Evolutionary conservation across 1,284 basidiomycete species (phyloP), one percentile per base, ranked within the genome.

Genomic region (Moesziomyces parantarcticus): DNA sequence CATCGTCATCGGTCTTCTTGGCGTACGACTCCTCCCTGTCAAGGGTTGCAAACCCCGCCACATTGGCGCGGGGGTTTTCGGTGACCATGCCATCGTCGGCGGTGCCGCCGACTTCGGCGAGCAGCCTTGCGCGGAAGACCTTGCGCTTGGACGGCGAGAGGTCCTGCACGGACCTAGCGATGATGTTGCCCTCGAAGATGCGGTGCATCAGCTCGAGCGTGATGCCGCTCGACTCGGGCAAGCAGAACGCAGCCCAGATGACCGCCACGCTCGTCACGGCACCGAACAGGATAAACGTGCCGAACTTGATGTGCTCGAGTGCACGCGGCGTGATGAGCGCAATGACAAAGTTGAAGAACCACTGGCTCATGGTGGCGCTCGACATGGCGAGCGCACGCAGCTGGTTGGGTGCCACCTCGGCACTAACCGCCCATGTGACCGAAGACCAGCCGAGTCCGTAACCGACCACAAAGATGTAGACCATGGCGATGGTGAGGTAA

Each of bases 321-420:
- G 78, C 60, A 29, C 76, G 70, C 21, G 81, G 81, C 3, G 81
- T 78, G 61, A 78, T 67, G 51, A 78, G 74, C 25, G 76, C 75
- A 41, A 82, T 80, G 57, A 75, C 76, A 45, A 81, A 78, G 61
- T 82, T 80, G 72, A 77, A 79, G 50, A 72, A 58, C 75, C 75
- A 77, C 60, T 77, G 75, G 36, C 48, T 53, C 64, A 67, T 67
- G 18, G 71, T 68, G 1, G 71, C 81, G 13, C 59, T 43, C 5
- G 65, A 48, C 81, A 83, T 82, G 47, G 77, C 78, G 2, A 83
- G 63, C n/a, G 79, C 74, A 26, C 81, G 78, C 5, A 83, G 60
- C 56, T 81, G 81, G 57, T 82, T 83, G 9, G 81, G 81, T 13
- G 79, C 77, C n/a, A 78, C 75, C 58, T 83, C 81, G 32, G 79